phyloP scores from a whole-genome alignment of 2,329 filamentous ascomycete genomes.

The Didymella exigua region DNA sequence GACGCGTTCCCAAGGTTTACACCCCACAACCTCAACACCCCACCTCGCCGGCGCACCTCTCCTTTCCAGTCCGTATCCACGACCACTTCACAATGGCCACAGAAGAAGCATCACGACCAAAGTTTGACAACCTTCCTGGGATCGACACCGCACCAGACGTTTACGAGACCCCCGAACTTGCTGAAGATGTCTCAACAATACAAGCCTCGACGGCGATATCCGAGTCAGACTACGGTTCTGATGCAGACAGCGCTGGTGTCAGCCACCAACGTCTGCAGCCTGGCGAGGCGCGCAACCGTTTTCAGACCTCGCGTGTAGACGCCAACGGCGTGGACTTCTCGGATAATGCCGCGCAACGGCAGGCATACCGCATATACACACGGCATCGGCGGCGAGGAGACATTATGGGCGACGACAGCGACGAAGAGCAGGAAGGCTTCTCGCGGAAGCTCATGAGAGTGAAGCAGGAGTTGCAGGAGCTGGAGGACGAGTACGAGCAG shows the following conservation, averaged over 20 bases:
- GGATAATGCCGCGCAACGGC: conserved; percentile 78
- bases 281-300: conserved; percentile 78
- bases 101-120: conserved; percentile 42
- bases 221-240: conserved; percentile 59
- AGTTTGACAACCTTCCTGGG: conserved; percentile 57
- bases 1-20: conserved; percentile 24
- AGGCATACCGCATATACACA: conserved; percentile 79
- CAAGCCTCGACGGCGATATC: conserved; percentile 55
- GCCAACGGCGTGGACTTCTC: conserved; percentile 84
- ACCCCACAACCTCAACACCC: conserved; percentile 12
- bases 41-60: neutral
- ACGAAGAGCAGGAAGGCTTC: conserved; percentile 70
- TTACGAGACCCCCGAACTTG: conserved; percentile 93
- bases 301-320: conserved; percentile 76
- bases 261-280: conserved; percentile 77
- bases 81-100: conserved; percentile 28
- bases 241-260: conserved; percentile 56
- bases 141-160: conserved; percentile 87
- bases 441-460: conserved; percentile 81
- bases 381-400: conserved; percentile 68
- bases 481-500: conserved; percentile 63
- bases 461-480: conserved; percentile 76
- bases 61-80: neutral
- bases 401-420: conserved; percentile 73
- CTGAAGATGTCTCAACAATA: conserved; percentile 85